Evolutionary conservation across 441 rosid species (phyloP).

Genomic region (Mallotus japonicus): DNA sequence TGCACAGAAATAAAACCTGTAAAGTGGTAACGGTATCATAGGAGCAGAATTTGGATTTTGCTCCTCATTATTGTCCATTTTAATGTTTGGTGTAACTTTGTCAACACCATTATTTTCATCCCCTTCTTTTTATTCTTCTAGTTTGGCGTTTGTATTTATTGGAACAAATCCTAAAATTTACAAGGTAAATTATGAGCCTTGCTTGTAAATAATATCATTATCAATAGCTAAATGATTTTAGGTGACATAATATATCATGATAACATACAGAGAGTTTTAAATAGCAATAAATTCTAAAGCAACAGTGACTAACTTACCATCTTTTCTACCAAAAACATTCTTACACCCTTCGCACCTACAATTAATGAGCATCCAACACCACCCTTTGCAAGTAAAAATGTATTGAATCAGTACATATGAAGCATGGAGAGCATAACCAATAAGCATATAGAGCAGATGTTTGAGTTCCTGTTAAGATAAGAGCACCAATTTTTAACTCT

Average conservation of each 20-base stretch:
- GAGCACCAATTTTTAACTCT: constrained; percentile 77
- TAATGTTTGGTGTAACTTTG: constrained; percentile 39
- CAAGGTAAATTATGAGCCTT: constrained; percentile 1
- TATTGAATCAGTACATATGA: constrained; percentile 26
- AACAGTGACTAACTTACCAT: constrained; percentile 52
- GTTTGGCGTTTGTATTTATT: constrained; percentile 47
- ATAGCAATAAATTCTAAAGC: constrained; percentile 2
- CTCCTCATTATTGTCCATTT: constrained; percentile 52
- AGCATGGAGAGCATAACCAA: constrained; percentile 6
- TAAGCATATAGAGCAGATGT: constrained; percentile 28
- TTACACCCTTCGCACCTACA: constrained; percentile 99
- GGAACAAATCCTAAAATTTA: constrained; percentile 51
- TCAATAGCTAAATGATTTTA: background rate
- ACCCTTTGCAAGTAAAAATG: constrained; percentile 48
- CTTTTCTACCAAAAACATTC: constrained; percentile 84
- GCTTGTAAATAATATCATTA: background rate
- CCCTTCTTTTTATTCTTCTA: constrained; percentile 57
- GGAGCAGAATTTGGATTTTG: constrained; percentile 53
- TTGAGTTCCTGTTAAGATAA: constrained; percentile 68
- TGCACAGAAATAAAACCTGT: constrained; percentile 45
- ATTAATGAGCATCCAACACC: constrained; percentile 97
- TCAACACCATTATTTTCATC: constrained; percentile 43
- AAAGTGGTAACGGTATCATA: constrained; percentile 56
- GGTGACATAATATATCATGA: background rate
- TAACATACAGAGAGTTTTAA: background rate